These are phyloP conservation scores for Agrocybe praecox DNA, from an alignment of 768 basidiomycete genomes.

Conservation along the genomic window DNA sequence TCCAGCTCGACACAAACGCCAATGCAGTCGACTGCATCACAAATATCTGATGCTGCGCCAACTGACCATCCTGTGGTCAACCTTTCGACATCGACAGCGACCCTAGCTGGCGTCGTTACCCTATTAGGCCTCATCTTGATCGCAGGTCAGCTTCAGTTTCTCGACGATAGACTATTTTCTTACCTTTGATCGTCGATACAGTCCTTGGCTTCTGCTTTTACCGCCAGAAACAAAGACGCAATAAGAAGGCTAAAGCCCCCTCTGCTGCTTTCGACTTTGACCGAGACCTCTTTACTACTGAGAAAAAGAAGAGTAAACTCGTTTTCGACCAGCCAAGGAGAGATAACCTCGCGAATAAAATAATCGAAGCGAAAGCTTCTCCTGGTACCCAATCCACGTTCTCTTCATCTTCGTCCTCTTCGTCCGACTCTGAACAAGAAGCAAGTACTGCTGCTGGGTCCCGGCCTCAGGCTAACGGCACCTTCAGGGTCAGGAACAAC, in stretches of 20 bases:
- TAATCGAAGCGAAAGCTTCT: background rate
- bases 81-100: slow-evolving; percentile 32
- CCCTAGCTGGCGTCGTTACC: slow-evolving; percentile 29
- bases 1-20: slow-evolving; percentile 3
- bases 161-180: background rate
- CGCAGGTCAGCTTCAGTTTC: slow-evolving; percentile 26
- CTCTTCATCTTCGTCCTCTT: background rate
- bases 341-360: background rate
- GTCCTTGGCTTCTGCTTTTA: slow-evolving; percentile 15
- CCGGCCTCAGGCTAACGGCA: slow-evolving; percentile 8
- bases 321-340: slow-evolving; percentile 2
- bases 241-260: slow-evolving; percentile 5
- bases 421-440: background rate
- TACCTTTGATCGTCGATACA: background rate
- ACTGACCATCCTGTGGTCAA: slow-evolving; percentile 1
- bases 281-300: slow-evolving; percentile 12
- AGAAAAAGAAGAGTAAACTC: slow-evolving; percentile 15
- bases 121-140: slow-evolving; percentile 28
- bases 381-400: slow-evolving; percentile 5
- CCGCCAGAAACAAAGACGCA: slow-evolving; percentile 6
- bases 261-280: slow-evolving; percentile 14
- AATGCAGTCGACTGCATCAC: background rate
- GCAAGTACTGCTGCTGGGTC: slow-evolving; percentile 1
- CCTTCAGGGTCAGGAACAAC: slow-evolving; percentile 18
- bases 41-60: background rate